Evolutionary conservation across 148 eudicot species (phyloP), one percentile per base, ranked within the genome.

Genomic region (Bassia scoparia): DNA sequence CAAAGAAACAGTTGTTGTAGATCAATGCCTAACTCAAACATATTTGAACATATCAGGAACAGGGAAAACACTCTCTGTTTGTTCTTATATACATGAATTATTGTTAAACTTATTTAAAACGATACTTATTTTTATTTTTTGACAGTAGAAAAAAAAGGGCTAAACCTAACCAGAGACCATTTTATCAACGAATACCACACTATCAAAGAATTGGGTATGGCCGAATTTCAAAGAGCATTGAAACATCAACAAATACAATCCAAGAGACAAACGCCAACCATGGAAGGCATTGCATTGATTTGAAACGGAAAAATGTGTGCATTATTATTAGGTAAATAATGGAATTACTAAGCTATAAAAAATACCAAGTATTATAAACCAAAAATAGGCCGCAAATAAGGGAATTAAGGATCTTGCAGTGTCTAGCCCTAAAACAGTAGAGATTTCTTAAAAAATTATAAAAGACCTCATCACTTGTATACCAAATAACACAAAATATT

Each of bases 241-340:
- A 48, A 10, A 49, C 4, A 0, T 16, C 53, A 2, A 49, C 4
- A 15, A 16, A 17, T 41, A 41, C 11, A 14, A 49, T 18, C 53
- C n/a, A 49, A 11, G 0, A 41, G 46, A 41, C 46, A 41, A 41
- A 11, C 46, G 12, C 14, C 2, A 49, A 13, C 46, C 29, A 41
- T 6, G 43, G 11, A 33, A 41, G 26, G 24, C 6, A 31, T 15
- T 8, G 59, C 6, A 24, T 27, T 14, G 8, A 20, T 26, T 43
- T 9, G 14, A 29, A 29, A 9, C 41, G 1, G 34, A 0, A 60
- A 24, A 68, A 24, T 46, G 35, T 20, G 12, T 21, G 46, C 30
- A 76, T 37, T 76, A 76, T 76, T 76, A 69, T 46, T 33, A 48
- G 49, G 58, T 59, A 35, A 61, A 61, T 64, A 69, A 76, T 69